Conservation (phyloP, 148 eudicot species). For the Rhododendron molle region DNA sequence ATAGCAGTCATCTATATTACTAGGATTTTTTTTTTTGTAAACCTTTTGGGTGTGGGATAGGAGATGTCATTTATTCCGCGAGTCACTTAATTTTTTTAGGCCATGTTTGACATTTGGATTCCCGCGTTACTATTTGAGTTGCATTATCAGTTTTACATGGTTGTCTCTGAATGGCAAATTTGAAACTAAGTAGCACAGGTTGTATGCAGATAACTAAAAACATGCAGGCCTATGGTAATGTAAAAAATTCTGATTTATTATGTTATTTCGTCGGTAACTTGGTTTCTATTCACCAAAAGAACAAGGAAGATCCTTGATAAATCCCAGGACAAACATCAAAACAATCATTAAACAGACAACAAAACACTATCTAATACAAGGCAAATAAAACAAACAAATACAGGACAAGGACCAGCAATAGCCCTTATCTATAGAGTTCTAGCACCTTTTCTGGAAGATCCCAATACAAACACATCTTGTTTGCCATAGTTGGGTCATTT, state of each 20-base stretch:
- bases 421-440: too few species aligned
- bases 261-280: not conserved
- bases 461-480: too few species aligned
- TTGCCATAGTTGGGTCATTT: too few species aligned
- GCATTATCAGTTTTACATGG: not conserved
- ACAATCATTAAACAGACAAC: too few species aligned
- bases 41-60: not conserved
- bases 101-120: not conserved
- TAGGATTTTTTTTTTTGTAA: not conserved
- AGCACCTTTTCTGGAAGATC: too few species aligned
- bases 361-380: too few species aligned
- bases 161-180: not conserved
- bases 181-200: not conserved
- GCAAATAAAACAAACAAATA: too few species aligned
- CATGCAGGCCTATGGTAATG: not conserved
- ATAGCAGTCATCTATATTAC: not conserved
- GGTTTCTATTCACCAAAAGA: not conserved
- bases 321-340: too few species aligned
- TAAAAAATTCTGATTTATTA: not conserved
- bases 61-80: not conserved
- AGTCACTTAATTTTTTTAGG: not conserved
- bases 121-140: not conserved
- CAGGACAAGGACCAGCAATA: too few species aligned
- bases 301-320: not conserved
- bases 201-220: not conserved